These are phyloP conservation scores for Ceriops tagal DNA, from an alignment of 345 rosid species.

Conservation along the genomic window DNA sequence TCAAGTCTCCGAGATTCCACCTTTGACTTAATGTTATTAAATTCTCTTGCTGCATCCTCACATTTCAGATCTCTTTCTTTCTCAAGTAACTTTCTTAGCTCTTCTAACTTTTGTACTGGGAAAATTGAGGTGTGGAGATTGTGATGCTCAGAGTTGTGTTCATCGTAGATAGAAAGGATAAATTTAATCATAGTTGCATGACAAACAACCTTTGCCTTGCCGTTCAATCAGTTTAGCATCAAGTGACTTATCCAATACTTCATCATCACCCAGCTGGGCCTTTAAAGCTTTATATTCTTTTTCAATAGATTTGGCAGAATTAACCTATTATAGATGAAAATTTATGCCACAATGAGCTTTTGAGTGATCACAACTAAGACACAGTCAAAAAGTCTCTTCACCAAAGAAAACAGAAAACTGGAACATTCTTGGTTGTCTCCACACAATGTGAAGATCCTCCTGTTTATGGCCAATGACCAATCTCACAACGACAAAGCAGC, in stretches of 20 bases:
- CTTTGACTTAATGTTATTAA: slow-evolving; percentile 47
- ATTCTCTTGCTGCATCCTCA: slow-evolving; percentile 50
- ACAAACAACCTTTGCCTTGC: slow-evolving; percentile 55
- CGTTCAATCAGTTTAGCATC: slow-evolving; percentile 70
- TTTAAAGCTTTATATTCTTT: slow-evolving; percentile 65
- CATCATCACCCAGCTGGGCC: slow-evolving; percentile 67
- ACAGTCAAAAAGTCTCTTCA: not conserved
- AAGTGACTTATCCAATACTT: slow-evolving; percentile 53
- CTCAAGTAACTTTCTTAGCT: slow-evolving; percentile 46
- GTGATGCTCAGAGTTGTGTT: not conserved
- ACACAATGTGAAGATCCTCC: too few relatives aligned
- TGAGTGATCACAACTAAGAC: not conserved
- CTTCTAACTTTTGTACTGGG: slow-evolving; percentile 62
- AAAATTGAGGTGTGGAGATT: slow-evolving; percentile 1
- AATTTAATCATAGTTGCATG: slow-evolving; percentile 6
- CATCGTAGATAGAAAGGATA: slow-evolving; percentile 5
- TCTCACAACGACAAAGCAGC: too few relatives aligned
- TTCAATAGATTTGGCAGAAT: slow-evolving; percentile 76
- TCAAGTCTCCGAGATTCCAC: slow-evolving; percentile 59
- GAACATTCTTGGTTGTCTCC: too few relatives aligned
- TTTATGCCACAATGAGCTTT: not conserved
- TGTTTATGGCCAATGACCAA: too few relatives aligned
- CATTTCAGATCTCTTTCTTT: slow-evolving; percentile 53
- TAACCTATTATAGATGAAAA: slow-evolving; percentile 34
- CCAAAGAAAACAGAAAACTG: too few relatives aligned